Base-by-base conservation (phyloP, 106 monocot genomes). In the Dactylorhiza incarnata region DNA sequence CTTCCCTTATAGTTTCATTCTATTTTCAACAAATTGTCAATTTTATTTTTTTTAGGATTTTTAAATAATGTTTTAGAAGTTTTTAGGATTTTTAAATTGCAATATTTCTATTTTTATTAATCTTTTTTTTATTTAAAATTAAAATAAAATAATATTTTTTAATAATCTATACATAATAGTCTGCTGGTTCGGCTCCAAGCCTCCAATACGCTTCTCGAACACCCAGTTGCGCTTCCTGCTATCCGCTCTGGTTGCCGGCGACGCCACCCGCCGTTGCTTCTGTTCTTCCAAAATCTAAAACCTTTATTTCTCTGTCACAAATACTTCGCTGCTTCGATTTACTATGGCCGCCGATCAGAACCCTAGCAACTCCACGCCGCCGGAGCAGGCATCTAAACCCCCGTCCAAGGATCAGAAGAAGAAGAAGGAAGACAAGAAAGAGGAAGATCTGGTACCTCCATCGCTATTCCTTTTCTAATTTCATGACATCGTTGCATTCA, bases 371-470 rank as follows among this genome's bases (percentile, higher is more conserved):
- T 49, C 77, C 26, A 80, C 83, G 20, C 83, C 74, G 74, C 77
- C 52, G 58, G 76, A 77, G 62, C 66, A 80, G 15, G 55, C 75
- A 11, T 61, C 74, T 20, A 78, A 82, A 53, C 75, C 77, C 52
- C 45, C 84, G 6, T 6, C 83, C 9, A 90, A 87, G 78, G 89
- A 87, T 29, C 71, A 72, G 19, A 83, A 79, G 78, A 94, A 87
- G 87, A 97, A 90, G 87, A 97, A 97, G 83, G 91, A 99, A 11
- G 97, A 94, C 49, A 94, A 99, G 83, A 94, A 97, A 72, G 94
- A 97, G 4, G 97, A 99, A 70, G 97, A 99, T 88, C 89, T 99
- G 87, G 97, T 99, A 50, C 49, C 5, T 9, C 55, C 23, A 22
- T 51, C 53, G n/a, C 75, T 78, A 11, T 4, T 14, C 25, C 50